These are phyloP conservation scores for Microsporum audouinii DNA, from an alignment of 2,329 filamentous ascomycete genomes.

Conservation along the genomic window DNA sequence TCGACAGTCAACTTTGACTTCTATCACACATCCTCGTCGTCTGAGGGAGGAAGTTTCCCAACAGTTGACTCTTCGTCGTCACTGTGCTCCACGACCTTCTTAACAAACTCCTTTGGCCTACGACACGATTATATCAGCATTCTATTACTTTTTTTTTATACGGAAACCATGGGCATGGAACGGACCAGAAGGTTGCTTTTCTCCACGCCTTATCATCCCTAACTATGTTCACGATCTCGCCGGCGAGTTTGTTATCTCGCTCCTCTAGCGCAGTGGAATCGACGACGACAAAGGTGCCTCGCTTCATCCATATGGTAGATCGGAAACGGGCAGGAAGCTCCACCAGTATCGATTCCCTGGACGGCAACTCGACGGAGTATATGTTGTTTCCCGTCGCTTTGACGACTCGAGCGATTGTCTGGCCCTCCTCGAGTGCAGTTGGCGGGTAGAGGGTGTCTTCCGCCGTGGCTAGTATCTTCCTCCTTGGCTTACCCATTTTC, in stretches of 20 bases:
- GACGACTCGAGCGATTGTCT: slow-evolving; percentile 63
- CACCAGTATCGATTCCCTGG: slow-evolving; percentile 54
- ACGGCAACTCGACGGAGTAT: slow-evolving; percentile 65
- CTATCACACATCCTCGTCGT: slow-evolving; percentile 40
- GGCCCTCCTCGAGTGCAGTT: slow-evolving; percentile 38
- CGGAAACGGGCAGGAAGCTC: slow-evolving; percentile 79
- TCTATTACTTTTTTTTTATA: background rate
- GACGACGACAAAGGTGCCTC: slow-evolving; percentile 75
- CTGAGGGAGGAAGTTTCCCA: slow-evolving; percentile 74
- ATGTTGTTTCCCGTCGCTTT: slow-evolving; percentile 82
- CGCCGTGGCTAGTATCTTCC: slow-evolving; percentile 64
- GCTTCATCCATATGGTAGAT: slow-evolving; percentile 86
- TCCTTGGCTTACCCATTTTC: slow-evolving; percentile 61
- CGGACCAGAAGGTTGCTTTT: slow-evolving; percentile 75
- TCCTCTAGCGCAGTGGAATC: slow-evolving; percentile 56
- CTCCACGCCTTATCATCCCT: slow-evolving; percentile 85
- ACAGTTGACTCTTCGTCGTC: slow-evolving; percentile 69
- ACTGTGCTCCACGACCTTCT: slow-evolving; percentile 53
- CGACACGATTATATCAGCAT: slow-evolving; percentile 9
- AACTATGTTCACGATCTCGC: slow-evolving; percentile 88
- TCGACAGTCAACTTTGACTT: background rate
- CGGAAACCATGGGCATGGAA: slow-evolving; percentile 7
- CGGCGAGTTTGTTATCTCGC: slow-evolving; percentile 64
- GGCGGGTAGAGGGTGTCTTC: slow-evolving; percentile 57
- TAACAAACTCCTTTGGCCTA: slow-evolving; percentile 72